Conservation (phyloP, 2,329 filamentous ascomycete genomes). For the Coniella vitis region DNA sequence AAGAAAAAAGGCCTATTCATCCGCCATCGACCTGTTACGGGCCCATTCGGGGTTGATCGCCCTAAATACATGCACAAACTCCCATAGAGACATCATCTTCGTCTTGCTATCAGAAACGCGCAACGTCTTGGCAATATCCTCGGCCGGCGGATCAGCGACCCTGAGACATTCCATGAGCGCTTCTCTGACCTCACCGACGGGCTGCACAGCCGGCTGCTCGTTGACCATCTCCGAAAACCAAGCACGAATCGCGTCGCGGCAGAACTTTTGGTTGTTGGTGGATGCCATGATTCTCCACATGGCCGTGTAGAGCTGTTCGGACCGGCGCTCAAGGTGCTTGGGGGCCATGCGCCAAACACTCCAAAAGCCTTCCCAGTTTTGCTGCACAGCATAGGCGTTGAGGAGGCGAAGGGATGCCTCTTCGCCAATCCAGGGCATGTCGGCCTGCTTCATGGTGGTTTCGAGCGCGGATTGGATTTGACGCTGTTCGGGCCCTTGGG, state of each 20-base stretch:
- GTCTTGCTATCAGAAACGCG: constrained; percentile 12
- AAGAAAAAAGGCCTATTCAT: neutral
- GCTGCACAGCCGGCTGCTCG: constrained; percentile 44
- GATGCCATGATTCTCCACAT: constrained; percentile 44
- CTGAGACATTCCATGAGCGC: constrained; percentile 48
- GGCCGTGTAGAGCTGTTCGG: constrained; percentile 46
- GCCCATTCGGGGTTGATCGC: constrained; percentile 18
- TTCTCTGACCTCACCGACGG: constrained; percentile 36
- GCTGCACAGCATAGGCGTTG: constrained; percentile 36
- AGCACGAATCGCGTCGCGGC: constrained; percentile 41
- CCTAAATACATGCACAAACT: constrained; percentile 27
- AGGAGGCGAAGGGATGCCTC: constrained; percentile 35
- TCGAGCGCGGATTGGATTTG: constrained; percentile 39
- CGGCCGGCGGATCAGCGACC: constrained; percentile 46
- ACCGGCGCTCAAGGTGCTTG: constrained; percentile 40
- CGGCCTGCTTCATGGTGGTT: constrained; percentile 32
- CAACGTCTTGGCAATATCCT: constrained; percentile 23
- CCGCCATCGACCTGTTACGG: too few species aligned
- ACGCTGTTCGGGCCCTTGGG: constrained; percentile 27
- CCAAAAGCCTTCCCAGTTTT: constrained; percentile 54
- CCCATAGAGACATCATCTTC: constrained; percentile 17
- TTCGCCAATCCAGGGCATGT: constrained; percentile 32
- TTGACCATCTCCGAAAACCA: constrained; percentile 53
- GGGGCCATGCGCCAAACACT: constrained; percentile 51
- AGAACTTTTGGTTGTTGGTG: constrained; percentile 35